phyloP scores from a whole-genome alignment of 306 rosid species.

The Quercus rubra region DNA sequence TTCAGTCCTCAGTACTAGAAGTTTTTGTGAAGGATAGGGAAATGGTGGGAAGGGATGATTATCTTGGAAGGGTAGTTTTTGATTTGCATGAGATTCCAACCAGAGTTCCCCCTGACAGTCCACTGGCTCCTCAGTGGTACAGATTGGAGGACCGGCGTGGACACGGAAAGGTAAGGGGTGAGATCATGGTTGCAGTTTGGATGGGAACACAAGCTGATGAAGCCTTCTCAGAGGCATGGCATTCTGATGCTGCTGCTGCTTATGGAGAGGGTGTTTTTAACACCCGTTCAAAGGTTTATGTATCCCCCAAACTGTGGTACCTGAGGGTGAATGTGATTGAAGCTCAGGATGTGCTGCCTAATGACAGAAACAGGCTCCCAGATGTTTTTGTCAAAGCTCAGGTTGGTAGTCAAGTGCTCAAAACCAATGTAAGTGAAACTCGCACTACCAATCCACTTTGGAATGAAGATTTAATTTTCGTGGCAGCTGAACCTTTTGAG shows the following conservation, averaged over 20 bases:
- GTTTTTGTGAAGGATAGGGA: slow-evolving; percentile 86
- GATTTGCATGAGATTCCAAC: slow-evolving; percentile 90
- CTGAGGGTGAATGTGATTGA: slow-evolving; percentile 75
- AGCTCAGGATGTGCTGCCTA: slow-evolving; percentile 86
- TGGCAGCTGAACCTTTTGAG: slow-evolving; percentile 95
- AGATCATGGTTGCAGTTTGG: slow-evolving; percentile 94
- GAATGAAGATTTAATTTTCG: slow-evolving; percentile 90
- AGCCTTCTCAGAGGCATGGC: slow-evolving; percentile 95
- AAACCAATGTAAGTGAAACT: slow-evolving; percentile 60
- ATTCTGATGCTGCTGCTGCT: slow-evolving; percentile 82
- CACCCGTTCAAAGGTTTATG: slow-evolving; percentile 85
- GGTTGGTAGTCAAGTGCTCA: slow-evolving; percentile 73
- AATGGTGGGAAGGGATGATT: slow-evolving; percentile 86
- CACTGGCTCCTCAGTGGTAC: slow-evolving; percentile 95
- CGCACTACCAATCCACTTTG: slow-evolving; percentile 65
- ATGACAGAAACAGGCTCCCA: slow-evolving; percentile 64
- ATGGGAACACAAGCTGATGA: slow-evolving; percentile 99
- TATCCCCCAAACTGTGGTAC: slow-evolving; percentile 95
- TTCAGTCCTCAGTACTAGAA: slow-evolving; percentile 77
- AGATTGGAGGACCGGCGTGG: slow-evolving; percentile 69
- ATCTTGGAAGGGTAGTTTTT: slow-evolving; percentile 71
- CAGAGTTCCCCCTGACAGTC: slow-evolving; percentile 92
- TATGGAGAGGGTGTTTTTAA: slow-evolving; percentile 80
- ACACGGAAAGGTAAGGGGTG: slow-evolving; percentile 74
- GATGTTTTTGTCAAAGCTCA: slow-evolving; percentile 80